Percentiles rank a stretch among this genome's conserved stretches.
phyloP scores from a whole-genome alignment of 768 basidiomycete species.

The Suillus subaureus region DNA sequence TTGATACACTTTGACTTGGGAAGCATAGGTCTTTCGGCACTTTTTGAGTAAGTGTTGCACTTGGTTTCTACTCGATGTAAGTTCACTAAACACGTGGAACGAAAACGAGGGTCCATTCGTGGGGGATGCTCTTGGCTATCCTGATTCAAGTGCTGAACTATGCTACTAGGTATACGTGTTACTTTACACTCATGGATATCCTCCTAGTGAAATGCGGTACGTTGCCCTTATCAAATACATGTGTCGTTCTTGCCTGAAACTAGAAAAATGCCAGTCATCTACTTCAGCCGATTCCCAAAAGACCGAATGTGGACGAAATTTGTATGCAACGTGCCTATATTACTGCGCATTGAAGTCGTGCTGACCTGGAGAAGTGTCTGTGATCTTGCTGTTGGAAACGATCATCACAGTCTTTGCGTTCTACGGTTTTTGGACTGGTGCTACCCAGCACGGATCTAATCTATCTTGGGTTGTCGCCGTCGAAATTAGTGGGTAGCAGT shows the following conservation, averaged over 20 bases:
- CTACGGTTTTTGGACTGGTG: constrained; percentile 15
- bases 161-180: constrained; percentile 15
- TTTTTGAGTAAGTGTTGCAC: constrained; percentile 6
- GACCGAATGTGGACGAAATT: constrained; percentile 16
- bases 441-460: constrained; percentile 1
- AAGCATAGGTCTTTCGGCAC: background rate
- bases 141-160: background rate
- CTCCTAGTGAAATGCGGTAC: constrained; percentile 20
- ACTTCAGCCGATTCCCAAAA: constrained; percentile 20
- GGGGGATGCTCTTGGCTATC: background rate
- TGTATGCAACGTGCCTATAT: constrained; percentile 14
- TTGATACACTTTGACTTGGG: background rate
- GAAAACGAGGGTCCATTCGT: constrained; percentile 19
- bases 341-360: background rate
- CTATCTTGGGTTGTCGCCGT: constrained; percentile 14
- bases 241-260: background rate
- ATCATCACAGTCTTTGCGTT: constrained; percentile 18
- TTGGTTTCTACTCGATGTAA: constrained; percentile 1
- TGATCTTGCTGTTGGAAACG: constrained; percentile 19
- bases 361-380: constrained; percentile 12
- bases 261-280: constrained; percentile 17
- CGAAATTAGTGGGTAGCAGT: constrained; percentile 4
- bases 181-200: constrained; percentile 19
- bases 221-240: background rate
- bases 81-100: background rate